Conservation (phyloP, 176 grass and related monocot genomes). For the Cocos nucifera region DNA sequence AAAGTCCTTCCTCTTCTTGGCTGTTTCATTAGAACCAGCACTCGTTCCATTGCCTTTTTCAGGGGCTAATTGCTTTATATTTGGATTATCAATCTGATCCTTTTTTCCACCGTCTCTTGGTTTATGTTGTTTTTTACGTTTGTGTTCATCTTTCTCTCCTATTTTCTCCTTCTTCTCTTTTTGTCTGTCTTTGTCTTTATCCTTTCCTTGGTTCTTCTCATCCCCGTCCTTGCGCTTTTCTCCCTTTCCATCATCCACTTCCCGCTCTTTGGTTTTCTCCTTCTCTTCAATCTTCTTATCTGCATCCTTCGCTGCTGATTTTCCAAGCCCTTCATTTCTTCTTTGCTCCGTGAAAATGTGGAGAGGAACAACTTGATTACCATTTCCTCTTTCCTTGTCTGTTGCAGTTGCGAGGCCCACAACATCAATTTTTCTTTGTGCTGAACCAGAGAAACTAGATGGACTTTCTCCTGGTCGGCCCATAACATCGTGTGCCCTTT, state of each 20-base stretch:
- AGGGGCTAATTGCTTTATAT: not conserved
- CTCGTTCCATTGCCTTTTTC: too few species aligned
- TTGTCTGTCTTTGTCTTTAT: conserved; percentile 18
- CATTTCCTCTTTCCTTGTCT: not conserved
- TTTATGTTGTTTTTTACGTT: conserved; percentile 13
- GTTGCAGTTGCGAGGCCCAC: not conserved
- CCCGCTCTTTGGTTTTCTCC: not conserved
- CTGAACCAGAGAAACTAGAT: not conserved
- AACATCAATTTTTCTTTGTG: not conserved
- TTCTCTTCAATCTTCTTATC: not conserved
- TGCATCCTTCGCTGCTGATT: not conserved
- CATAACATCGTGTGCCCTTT: not conserved
- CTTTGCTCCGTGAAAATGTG: not conserved
- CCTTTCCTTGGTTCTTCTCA: conserved; percentile 16
- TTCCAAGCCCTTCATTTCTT: not conserved
- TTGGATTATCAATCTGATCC: not conserved
- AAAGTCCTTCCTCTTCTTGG: conserved; percentile 10
- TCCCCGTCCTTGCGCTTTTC: too few species aligned
- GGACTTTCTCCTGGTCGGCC: not conserved
- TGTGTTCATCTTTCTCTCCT: conserved; percentile 5
- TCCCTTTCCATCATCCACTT: not conserved
- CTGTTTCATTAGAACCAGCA: not conserved
- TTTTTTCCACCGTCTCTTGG: conserved; percentile 3
- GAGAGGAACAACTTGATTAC: too few species aligned
- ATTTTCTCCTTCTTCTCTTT: conserved; percentile 4